Conservation (phyloP, 2,329 filamentous ascomycete genomes). For the Aspergillus sp. region DNA sequence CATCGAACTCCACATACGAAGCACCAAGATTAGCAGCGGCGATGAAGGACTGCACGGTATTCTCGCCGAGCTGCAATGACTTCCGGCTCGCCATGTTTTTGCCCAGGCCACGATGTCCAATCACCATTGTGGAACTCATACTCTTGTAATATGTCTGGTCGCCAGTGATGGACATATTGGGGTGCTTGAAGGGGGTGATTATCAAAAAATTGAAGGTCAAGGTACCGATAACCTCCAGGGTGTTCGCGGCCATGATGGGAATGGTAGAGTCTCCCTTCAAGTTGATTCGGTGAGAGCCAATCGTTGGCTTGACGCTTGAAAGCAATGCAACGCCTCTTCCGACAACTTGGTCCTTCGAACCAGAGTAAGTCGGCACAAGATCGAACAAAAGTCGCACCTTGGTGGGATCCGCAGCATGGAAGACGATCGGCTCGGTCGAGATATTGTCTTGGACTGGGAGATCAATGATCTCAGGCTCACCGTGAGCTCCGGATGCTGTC, state of each 20-base stretch:
- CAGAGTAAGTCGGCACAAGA: slow-evolving; percentile 91
- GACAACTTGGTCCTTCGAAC: slow-evolving; percentile 73
- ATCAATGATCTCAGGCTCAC: slow-evolving; percentile 86
- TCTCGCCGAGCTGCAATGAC: slow-evolving; percentile 91
- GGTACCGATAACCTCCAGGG: slow-evolving; percentile 84
- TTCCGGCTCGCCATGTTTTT: slow-evolving; percentile 84
- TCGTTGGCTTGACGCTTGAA: slow-evolving; percentile 75
- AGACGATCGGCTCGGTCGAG: slow-evolving; percentile 87
- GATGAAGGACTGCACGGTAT: slow-evolving; percentile 93
- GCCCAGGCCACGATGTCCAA: slow-evolving; percentile 72
- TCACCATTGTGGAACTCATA: slow-evolving; percentile 80
- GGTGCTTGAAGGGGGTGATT: slow-evolving; percentile 90
- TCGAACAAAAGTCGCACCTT: slow-evolving; percentile 92
- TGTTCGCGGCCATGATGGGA: slow-evolving; percentile 78
- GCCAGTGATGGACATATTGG: slow-evolving; percentile 87
- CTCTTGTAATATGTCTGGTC: slow-evolving; percentile 97
- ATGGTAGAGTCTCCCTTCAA: slow-evolving; percentile 90
- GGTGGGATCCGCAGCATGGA: slow-evolving; percentile 71
- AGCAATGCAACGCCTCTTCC: slow-evolving; percentile 86
- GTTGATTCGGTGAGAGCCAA: slow-evolving; percentile 84
- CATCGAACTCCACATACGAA: slow-evolving; percentile 72
- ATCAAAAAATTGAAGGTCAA: slow-evolving; percentile 97
- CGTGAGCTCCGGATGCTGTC: slow-evolving; percentile 77
- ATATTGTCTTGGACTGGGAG: slow-evolving; percentile 92
- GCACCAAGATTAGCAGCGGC: slow-evolving; percentile 90